These are phyloP conservation scores for Gossypium aridum DNA, from an alignment of 441 rosid species.

Conservation along the genomic window DNA sequence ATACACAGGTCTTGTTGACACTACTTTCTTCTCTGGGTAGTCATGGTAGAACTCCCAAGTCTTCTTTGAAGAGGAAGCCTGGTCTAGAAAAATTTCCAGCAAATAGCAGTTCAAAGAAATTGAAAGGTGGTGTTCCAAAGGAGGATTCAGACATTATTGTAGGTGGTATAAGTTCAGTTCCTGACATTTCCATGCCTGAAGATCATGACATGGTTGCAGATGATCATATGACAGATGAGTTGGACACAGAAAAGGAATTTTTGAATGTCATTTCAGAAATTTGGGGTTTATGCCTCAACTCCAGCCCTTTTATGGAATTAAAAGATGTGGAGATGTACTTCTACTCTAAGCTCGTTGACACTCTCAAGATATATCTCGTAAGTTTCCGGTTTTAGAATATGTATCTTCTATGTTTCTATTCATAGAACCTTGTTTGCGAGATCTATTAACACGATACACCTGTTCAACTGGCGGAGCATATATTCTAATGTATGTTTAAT, in stretches of 20 bases:
- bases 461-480: neutral
- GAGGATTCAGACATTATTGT: conserved; percentile 59
- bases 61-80: conserved; percentile 45
- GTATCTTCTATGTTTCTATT: conserved; percentile 44
- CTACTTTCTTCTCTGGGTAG: conserved; percentile 46
- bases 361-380: conserved; percentile 71
- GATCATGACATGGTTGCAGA: conserved; percentile 26
- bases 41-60: conserved; percentile 23
- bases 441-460: neutral
- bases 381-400: conserved; percentile 28
- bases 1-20: conserved; percentile 72
- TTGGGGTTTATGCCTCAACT: conserved; percentile 52
- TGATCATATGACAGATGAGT: conserved; percentile 26
- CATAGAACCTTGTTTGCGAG: conserved; percentile 11
- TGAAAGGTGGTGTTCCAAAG: conserved; percentile 27
- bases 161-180: conserved; percentile 45
- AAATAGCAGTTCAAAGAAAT: conserved; percentile 35
- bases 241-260: conserved; percentile 40
- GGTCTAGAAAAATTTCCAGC: conserved; percentile 27
- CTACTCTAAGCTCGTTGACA: conserved; percentile 69
- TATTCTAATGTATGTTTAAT: conserved; percentile 2
- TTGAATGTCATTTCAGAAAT: conserved; percentile 46
- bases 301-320: conserved; percentile 26
- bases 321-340: conserved; percentile 59
- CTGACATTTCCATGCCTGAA: conserved; percentile 26